Base-by-base conservation (phyloP, 2,329 filamentous ascomycete genomes). In the Calonectria pauciramosa region DNA sequence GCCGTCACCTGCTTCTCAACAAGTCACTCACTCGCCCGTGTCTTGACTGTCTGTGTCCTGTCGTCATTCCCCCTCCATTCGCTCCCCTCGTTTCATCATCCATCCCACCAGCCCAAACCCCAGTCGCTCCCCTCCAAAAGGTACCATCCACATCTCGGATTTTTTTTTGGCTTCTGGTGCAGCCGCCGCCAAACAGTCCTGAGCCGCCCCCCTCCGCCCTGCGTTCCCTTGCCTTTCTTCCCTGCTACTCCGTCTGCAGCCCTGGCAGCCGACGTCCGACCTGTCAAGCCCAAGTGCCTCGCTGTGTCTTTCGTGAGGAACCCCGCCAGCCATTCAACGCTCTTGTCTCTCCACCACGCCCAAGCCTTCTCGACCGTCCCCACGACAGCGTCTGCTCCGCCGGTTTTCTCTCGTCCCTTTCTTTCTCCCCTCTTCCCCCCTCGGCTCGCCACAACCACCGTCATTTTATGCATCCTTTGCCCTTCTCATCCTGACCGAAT, bases 291-390 rank as follows among this genome's bases (percentile, higher is more conserved):
- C 59, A 69, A 69, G 73, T 76, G 67, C 70, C 72, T 79, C 71
- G 72, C 71, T 67, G 70, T 69, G 67, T 76, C 67, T 70, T 68
- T 71, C 56, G 71, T 41, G n/a, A 69, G 71, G 75, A 70, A 76
- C 72, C 74, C 68, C 70, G 64, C 77, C 73, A 75, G 71, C 79
- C 77, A 78, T 74, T 73, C 73, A 76, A 54, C 47, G 69, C n/a
- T 56, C 64, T 66, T 74, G 68, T 71, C 72, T 74, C 68, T 73
- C 70, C 69, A 70, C 68, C 47, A 65, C 65, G 52, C 51, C 68
- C 72, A 75, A 72, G 72, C 68, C 68, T 71, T 47, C 23, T 69
- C 56, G 32, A 30, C 38, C 41, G 36, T 76, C 70, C 64, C 72
- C 70, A 64, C 51, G 38, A 68, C 70, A 73, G 51, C 70, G 59